Evolutionary conservation across 805 yeast species (phyloP).

Genomic region (Myxozyma neglecta): DNA sequence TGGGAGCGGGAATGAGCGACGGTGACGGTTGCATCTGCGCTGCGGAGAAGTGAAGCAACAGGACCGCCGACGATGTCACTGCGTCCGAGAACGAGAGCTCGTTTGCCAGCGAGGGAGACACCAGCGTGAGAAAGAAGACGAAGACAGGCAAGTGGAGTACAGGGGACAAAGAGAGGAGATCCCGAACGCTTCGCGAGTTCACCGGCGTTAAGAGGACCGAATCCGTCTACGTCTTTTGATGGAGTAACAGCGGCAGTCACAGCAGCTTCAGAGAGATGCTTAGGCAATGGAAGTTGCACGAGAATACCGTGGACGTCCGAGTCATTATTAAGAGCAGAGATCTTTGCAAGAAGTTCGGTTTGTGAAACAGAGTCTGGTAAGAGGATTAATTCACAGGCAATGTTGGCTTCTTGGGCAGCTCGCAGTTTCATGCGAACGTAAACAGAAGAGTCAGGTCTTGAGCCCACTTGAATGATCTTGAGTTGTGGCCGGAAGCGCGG

Average conservation of each 20-base stretch:
- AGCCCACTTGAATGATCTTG: constrained; percentile 86
- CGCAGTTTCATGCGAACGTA: constrained; percentile 89
- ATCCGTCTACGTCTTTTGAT: constrained; percentile 93
- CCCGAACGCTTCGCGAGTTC: constrained; percentile 88
- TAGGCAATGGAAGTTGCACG: constrained; percentile 88
- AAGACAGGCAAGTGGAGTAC: constrained; percentile 93
- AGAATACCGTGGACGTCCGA: constrained; percentile 81
- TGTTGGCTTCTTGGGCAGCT: constrained; percentile 64
- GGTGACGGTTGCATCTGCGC: constrained; percentile 81
- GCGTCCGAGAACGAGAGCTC: constrained; percentile 90
- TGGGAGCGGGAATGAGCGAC: constrained; percentile 74
- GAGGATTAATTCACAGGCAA: background rate
- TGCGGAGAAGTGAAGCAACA: constrained; percentile 76
- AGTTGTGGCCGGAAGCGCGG: constrained; percentile 67
- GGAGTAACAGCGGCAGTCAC: constrained; percentile 78
- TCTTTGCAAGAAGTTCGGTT: constrained; percentile 48
- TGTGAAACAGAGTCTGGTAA: background rate
- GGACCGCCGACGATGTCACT: constrained; percentile 97
- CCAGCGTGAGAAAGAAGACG: constrained; percentile 70
- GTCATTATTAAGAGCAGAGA: constrained; percentile 69
- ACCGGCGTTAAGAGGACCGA: constrained; percentile 84
- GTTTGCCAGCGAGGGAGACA: constrained; percentile 69
- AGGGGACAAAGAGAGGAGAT: constrained; percentile 77
- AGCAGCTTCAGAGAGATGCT: constrained; percentile 69
- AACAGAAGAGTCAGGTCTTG: constrained; percentile 84